Base-by-base conservation (phyloP, 2,329 filamentous ascomycete genomes). In the Colletotrichum orbiculare region DNA sequence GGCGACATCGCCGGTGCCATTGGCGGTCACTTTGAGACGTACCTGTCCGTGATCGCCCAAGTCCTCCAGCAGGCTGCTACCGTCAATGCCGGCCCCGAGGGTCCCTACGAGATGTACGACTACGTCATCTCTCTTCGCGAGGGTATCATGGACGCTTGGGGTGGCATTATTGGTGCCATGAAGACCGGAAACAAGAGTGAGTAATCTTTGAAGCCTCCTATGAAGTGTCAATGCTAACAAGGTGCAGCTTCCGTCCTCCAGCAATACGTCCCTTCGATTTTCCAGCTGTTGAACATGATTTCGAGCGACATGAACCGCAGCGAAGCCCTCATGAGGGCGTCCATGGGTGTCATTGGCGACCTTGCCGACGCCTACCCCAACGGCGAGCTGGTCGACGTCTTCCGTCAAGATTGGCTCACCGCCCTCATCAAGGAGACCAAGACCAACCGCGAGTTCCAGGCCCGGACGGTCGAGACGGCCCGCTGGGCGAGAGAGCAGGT, bases 81-180 rank as follows among this genome's bases (percentile, higher is more conserved):
- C 48, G 93, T 99, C 61, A 92, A 90, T 38, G 88, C 92, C 46
- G 88, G 88, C 61, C 85, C 89, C 35, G 94, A 97, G 70, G 90
- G 91, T 64, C 92, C 91, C 54, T 96, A 94, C 72, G 96, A 99
- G 80, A 97, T 98, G 91, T 90, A 94, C 63, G 95, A 98, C 79
- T 99, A 99, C 76, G 91, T 99, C 71, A 88, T 97, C 69, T 97
- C 94, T 17, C 86, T 99, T 53, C 91, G 96, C 58, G 96, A 99
- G 76, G 96, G 95, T 71, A 98, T 99, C 71, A 97, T 98, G 91
- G 96, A 99, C 84, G 96, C 96, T 39, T 99, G 96, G 94, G 94
- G 94, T 73, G 96, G 96, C 70, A 96, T 97, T 70, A 94, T 99
- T 75, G 89, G 95, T 77, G 94, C 96, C 57, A 94, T 98, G 91